These are phyloP conservation scores for Adenanthera pavonina DNA, from an alignment of 306 rosid genomes.

Conservation along the genomic window DNA sequence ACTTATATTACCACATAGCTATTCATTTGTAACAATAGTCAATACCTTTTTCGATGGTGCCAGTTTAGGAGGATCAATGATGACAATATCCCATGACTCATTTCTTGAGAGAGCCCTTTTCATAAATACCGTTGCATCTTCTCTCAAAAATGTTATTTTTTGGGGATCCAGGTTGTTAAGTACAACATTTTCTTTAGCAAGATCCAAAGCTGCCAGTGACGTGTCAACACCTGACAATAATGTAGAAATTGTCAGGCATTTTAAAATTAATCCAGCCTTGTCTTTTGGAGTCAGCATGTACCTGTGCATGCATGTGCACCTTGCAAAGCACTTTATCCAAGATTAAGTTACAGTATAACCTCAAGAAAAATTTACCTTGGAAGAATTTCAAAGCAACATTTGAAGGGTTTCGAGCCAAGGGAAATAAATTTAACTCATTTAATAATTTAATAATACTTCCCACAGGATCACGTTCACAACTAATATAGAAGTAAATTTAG, in stretches of 20 bases:
- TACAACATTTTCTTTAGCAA: conserved; percentile 82
- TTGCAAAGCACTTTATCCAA: neutral
- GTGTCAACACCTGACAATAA: conserved; percentile 71
- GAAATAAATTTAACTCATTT: conserved; percentile 25
- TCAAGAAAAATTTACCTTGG: conserved; percentile 22
- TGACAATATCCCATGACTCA: conserved; percentile 85
- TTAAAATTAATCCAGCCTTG: conserved; percentile 4
- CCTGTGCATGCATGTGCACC: neutral
- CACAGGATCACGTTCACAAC: neutral
- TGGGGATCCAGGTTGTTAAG: conserved; percentile 78
- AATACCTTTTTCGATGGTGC: conserved; percentile 86
- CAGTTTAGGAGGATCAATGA: conserved; percentile 91
- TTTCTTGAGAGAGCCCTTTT: conserved; percentile 73
- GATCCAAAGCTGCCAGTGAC: conserved; percentile 79
- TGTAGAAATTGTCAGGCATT: conserved; percentile 32
- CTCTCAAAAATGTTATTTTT: conserved; percentile 71
- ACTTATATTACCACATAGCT: conserved; percentile 5
- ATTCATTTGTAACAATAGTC: neutral
- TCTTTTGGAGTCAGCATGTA: conserved; percentile 6
- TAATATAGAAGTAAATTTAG: conserved; percentile 8
- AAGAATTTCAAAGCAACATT: conserved; percentile 25
- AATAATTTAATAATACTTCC: conserved; percentile 3
- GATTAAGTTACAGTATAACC: conserved; percentile 5
- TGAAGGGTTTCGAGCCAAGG: neutral
- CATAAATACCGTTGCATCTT: conserved; percentile 83